phyloP scores from a whole-genome alignment of 805 yeast species.

The Schwanniomyces occidentalis region DNA sequence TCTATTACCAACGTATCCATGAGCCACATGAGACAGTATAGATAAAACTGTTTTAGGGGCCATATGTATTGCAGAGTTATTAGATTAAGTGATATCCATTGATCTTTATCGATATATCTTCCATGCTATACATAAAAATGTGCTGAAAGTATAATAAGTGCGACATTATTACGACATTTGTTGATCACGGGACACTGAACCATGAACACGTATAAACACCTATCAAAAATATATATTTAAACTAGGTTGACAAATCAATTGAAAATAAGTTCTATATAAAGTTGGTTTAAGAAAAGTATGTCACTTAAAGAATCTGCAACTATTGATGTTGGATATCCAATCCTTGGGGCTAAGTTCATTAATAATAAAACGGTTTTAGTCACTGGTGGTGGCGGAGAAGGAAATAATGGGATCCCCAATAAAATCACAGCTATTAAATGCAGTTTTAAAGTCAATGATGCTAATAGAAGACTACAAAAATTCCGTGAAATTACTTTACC shows the following conservation, averaged over 20 bases:
- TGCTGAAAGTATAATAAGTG: neutral
- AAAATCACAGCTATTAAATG: conserved; percentile 68
- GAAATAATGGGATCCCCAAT: conserved; percentile 84
- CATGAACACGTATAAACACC: conserved; percentile 3
- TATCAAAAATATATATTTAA: too few species aligned
- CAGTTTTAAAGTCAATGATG: conserved; percentile 49
- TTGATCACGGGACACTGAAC: neutral
- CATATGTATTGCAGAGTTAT: too few species aligned
- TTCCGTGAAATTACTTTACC: conserved; percentile 63
- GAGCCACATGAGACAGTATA: conserved; percentile 69
- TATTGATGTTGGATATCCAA: conserved; percentile 65
- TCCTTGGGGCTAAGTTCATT: conserved; percentile 75
- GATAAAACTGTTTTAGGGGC: conserved; percentile 37
- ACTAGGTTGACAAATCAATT: too few species aligned
- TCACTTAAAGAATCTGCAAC: conserved; percentile 35
- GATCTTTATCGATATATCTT: neutral
- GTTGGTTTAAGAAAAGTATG: too few species aligned
- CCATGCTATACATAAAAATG: neutral
- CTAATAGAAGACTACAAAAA: conserved; percentile 48
- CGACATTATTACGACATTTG: conserved; percentile 1
- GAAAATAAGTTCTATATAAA: too few species aligned
- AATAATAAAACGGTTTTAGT: conserved; percentile 61
- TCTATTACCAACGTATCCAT: conserved; percentile 72
- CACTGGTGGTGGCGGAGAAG: conserved; percentile 97
- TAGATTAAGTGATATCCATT: conserved; percentile 1